Evolutionary conservation across 768 basidiomycete genomes (phyloP).

Genomic region (Asterophora lycoperdoides): DNA sequence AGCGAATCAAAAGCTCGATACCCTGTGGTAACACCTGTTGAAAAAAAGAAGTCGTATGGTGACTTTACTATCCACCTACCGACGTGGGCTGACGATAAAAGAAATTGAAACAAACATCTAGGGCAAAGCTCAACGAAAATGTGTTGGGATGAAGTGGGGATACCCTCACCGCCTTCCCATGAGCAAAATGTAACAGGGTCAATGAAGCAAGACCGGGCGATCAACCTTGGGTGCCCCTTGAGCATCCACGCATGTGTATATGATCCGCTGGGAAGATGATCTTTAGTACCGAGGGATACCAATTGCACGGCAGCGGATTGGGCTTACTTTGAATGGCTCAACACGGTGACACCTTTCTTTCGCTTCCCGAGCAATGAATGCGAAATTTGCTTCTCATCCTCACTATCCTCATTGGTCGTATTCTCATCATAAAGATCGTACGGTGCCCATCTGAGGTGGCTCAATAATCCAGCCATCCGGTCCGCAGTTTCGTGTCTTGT

Average conservation of each 20-base stretch:
- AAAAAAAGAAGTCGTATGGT: not conserved
- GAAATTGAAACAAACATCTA: slow-evolving; percentile 91
- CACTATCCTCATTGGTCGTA: slow-evolving; percentile 17
- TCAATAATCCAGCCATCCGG: slow-evolving; percentile 52
- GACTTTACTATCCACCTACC: slow-evolving; percentile 35
- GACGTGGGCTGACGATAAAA: slow-evolving; percentile 67
- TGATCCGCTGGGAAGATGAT: slow-evolving; percentile 49
- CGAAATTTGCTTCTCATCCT: slow-evolving; percentile 25
- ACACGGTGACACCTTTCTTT: slow-evolving; percentile 61
- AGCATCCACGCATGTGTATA: slow-evolving; percentile 89
- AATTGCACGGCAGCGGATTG: not conserved
- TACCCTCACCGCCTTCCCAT: slow-evolving; percentile 82
- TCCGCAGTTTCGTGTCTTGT: slow-evolving; percentile 55
- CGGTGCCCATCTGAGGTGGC: slow-evolving; percentile 61
- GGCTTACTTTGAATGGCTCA: slow-evolving; percentile 89
- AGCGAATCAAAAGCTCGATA: slow-evolving; percentile 76
- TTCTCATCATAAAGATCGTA: slow-evolving; percentile 16
- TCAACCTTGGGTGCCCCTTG: slow-evolving; percentile 67
- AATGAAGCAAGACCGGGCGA: slow-evolving; percentile 78
- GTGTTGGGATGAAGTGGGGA: not conserved
- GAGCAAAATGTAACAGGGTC: slow-evolving; percentile 89
- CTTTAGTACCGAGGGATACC: not conserved
- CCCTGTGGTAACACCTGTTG: slow-evolving; percentile 41
- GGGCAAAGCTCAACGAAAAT: not conserved
- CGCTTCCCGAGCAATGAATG: slow-evolving; percentile 17